Conservation (phyloP, 805 yeast species). For the Lachancea quebecensis region DNA sequence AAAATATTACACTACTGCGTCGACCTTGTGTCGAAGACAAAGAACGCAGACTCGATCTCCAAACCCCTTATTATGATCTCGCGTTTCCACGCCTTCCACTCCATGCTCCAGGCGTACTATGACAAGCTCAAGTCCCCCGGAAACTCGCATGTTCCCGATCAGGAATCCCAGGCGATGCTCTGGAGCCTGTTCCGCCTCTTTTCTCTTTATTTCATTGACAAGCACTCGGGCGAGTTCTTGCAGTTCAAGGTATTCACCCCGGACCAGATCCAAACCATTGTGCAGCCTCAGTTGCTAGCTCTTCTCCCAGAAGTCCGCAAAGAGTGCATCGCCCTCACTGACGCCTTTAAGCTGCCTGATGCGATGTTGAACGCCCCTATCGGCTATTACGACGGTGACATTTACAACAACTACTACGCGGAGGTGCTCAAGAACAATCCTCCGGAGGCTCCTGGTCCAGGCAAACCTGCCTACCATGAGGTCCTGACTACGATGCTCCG, state of each 20-base stretch:
- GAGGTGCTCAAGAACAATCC: slow-evolving; percentile 53
- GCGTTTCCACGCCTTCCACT: slow-evolving; percentile 37
- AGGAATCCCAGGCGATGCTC: slow-evolving; percentile 41
- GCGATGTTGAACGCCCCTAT: slow-evolving; percentile 74
- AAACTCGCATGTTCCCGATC: slow-evolving; percentile 23
- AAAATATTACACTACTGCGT: slow-evolving; percentile 26
- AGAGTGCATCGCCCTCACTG: slow-evolving; percentile 72
- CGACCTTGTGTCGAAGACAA: slow-evolving; percentile 22
- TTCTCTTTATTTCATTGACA: slow-evolving; percentile 60
- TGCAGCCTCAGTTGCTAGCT: slow-evolving; percentile 37
- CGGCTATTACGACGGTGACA: slow-evolving; percentile 76
- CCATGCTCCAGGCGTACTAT: slow-evolving; percentile 30
- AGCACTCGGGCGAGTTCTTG: slow-evolving; percentile 64
- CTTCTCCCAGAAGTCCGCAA: slow-evolving; percentile 50
- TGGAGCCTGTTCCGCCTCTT: slow-evolving; percentile 52
- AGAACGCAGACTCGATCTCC: slow-evolving; percentile 31
- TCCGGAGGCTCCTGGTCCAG: slow-evolving; percentile 42
- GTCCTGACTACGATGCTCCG: slow-evolving; percentile 36
- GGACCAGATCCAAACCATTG: slow-evolving; percentile 38
- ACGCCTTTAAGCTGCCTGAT: slow-evolving; percentile 77
- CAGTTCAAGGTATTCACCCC: slow-evolving; percentile 53
- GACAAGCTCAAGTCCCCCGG: slow-evolving; percentile 17
- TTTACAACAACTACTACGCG: slow-evolving; percentile 71
- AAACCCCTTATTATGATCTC: slow-evolving; percentile 35
- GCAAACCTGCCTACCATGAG: slow-evolving; percentile 36